Base-by-base conservation (phyloP, 1,284 basidiomycete genomes). In the Singerocomus inundabilis region DNA sequence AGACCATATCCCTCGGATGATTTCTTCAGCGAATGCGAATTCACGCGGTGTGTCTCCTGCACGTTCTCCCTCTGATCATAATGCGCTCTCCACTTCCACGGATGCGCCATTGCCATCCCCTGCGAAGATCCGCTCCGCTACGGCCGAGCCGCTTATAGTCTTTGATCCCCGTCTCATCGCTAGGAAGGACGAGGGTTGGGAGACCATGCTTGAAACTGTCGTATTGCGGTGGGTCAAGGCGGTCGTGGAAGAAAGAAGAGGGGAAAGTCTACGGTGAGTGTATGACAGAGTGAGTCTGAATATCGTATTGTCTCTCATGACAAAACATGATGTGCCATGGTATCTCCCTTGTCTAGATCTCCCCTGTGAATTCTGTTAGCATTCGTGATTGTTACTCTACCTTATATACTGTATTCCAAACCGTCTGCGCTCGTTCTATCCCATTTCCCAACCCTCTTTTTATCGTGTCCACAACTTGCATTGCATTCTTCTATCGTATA, bases 81-180 rank as follows among this genome's bases (percentile, higher is more conserved):
- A 26, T 11, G 26, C 15, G 2, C 30, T 25, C 3, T 25, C 46
- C 11, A 13, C 48, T 28, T 15, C 46, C 24, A 5, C 13, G 11
- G 56, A 64, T 11, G 38, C 30, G 1, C 39, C 60, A 32, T 50
- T 53, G 7, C 46, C 60, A 5, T 52, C 61, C 5, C 51, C 39
- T 10, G 26, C 26, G 24, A 68, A 54, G 44, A 15, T 52, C 16
- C 67, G 53, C n/a, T 67, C 55, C 5, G 26, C 59, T 21, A 58
- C 49, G 26, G 48, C 53, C 26, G 68, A 72, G 21, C 56, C 66
- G 4, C 57, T 59, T 6, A 46, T 82, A 25, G 52, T 76, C 8
- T 93, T 94, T 57, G 88, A 93, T 60, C 82, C 89, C 0, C 79
- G 78, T 43, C 65, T 82, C 11, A 80, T 93, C 1, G 91, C 90